phyloP scores from a whole-genome alignment of 495 filamentous ascomycete species.

The Aspergillus baeticus region DNA sequence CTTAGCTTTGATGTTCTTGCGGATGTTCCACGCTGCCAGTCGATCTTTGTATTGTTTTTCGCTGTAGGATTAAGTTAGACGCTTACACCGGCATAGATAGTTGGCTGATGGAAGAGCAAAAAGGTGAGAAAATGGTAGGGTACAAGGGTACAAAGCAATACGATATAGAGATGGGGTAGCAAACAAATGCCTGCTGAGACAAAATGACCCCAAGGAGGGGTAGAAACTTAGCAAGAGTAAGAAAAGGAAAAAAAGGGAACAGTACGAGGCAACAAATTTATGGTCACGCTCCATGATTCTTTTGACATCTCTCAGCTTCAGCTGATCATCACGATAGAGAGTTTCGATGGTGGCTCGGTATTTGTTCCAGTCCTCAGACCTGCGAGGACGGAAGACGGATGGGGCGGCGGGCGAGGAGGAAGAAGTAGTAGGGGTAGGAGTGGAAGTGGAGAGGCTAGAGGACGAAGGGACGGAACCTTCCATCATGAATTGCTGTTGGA shows the following conservation, averaged over 20 bases:
- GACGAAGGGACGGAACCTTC: slow-evolving; percentile 26
- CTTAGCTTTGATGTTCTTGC: slow-evolving; percentile 46
- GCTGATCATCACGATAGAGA: slow-evolving; percentile 41
- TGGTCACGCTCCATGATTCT: slow-evolving; percentile 43
- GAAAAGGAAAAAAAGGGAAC: slow-evolving; percentile 16
- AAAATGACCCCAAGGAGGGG: slow-evolving; percentile 2
- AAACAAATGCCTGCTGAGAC: slow-evolving; percentile 2
- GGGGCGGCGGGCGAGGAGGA: slow-evolving; percentile 18
- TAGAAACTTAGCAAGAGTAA: slow-evolving; percentile 6
- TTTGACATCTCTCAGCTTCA: slow-evolving; percentile 45
- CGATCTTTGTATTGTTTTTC: slow-evolving; percentile 51
- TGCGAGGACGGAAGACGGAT: slow-evolving; percentile 36
- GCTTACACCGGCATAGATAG: no score
- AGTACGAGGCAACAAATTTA: slow-evolving; percentile 42
- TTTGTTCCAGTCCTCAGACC: slow-evolving; percentile 44
- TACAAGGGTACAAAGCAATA: slow-evolving; percentile 11
- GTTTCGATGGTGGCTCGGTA: slow-evolving; percentile 41
- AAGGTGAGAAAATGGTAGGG: slow-evolving; percentile 1
- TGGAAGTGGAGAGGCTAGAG: slow-evolving; percentile 21
- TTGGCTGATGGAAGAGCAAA: slow-evolving; percentile 8
- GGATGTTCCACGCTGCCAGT: slow-evolving; percentile 42
- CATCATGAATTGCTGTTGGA: slow-evolving; percentile 21
- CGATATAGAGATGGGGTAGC: slow-evolving; percentile 10
- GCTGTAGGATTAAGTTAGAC: no score
- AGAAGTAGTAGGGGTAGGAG: slow-evolving; percentile 21